Percentiles rank a stretch among this genome's conserved stretches.
Conservation (phyloP, 1,284 basidiomycete genomes). For the Cutaneotrichosporon spelunceum region DNA sequence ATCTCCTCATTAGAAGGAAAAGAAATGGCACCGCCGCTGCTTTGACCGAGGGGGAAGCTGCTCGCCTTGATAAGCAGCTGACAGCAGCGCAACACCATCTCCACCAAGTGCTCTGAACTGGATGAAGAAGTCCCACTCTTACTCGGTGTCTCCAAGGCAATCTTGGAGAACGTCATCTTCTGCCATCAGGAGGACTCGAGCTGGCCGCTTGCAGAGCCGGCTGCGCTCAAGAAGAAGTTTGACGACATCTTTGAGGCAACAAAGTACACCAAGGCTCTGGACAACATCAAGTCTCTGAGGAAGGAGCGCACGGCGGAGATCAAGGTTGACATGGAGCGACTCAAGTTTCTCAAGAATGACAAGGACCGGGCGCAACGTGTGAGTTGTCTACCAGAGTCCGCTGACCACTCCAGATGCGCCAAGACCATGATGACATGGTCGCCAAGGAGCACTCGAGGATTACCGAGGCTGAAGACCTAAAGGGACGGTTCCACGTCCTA, state of each 20-base stretch:
- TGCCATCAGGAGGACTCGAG: conserved; percentile 99
- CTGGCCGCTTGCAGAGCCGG: conserved; percentile 92
- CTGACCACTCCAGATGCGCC: conserved; percentile 31
- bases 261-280: conserved; percentile 95
- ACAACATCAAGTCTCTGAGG: conserved; percentile 81
- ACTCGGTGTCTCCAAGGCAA: conserved; percentile 94
- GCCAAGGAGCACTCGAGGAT: conserved; percentile 68
- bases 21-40: neutral
- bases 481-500: conserved; percentile 64
- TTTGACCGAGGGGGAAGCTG: neutral
- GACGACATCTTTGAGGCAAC: conserved; percentile 99
- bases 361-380: conserved; percentile 77
- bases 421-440: conserved; percentile 58
- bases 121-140: conserved; percentile 87
- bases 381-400: neutral
- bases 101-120: conserved; percentile 94
- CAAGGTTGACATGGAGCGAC: conserved; percentile 87
- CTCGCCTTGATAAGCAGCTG: conserved; percentile 5
- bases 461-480: conserved; percentile 67
- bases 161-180: conserved; percentile 98
- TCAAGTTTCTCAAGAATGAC: conserved; percentile 75
- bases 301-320: conserved; percentile 88
- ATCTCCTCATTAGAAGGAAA: neutral
- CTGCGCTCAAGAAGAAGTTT: conserved; percentile 93
- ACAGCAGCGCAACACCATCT: conserved; percentile 74